Evolutionary conservation across 306 rosid genomes (phyloP), one percentile per base, ranked within the genome.

Genomic region (Trifolium subterraneum): DNA sequence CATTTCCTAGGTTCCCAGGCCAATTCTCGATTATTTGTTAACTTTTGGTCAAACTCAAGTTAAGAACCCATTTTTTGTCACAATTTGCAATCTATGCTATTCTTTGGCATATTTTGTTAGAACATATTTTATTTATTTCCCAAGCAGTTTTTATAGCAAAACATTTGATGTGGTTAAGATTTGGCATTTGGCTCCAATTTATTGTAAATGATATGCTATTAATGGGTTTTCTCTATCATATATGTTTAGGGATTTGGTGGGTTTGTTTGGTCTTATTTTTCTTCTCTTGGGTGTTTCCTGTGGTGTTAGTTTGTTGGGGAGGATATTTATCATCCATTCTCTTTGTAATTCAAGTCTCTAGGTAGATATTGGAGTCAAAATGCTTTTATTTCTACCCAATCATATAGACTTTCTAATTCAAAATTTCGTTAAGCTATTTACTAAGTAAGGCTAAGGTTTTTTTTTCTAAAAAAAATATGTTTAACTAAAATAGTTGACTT

Each of bases 31-130:
- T 25, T 54, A 52, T 39, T 52, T 66, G 52, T 48, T 41, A 55
- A 56, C 67, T 25, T 65, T 74, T 50, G 52, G 29, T 64, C 16
- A 51, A 50, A 47, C 45, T 16, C 29, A n/a, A 16, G 51, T 74
- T 36, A 75, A 41, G 61, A 65, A 67, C 60, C 68, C 20, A 42
- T 16, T 10, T 10, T 54, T 42, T 66, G 41, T 27, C 60, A 36
- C 31, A 10, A 65, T 38, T 25, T 75, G 48, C 33, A 23, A 75
- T 44, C 51, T 29, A 29, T 29, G 33, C 33, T 29, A 29, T 29
- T 29, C 33, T 29, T 29, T 29, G 33, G 33, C 33, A 29, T 29
- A 29, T 29, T 29, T 29, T 6, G 33, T 29, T 4, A 29, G 33
- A 4, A 29, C 33, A 29, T 29, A 29, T 29, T 29, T 29, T 29